Percentiles rank a stretch among this genome's conserved stretches.
These are phyloP conservation scores for Rhizophora mangle DNA, from an alignment of 345 rosid species.

Conservation along the genomic window DNA sequence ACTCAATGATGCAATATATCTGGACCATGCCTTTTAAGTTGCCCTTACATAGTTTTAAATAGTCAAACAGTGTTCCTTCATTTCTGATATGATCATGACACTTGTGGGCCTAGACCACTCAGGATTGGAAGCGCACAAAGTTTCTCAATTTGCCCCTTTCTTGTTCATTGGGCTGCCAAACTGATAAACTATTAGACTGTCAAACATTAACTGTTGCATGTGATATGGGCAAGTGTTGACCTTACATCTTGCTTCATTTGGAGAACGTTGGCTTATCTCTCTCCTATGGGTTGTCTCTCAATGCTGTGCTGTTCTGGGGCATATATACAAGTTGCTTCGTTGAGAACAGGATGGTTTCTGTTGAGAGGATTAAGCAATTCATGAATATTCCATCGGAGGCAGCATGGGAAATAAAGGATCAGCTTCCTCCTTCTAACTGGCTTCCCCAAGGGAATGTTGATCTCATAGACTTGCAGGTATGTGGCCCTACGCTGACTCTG, in stretches of 20 bases:
- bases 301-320: conserved; percentile 51
- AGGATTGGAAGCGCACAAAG: no score
- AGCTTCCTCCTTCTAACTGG: conserved; percentile 23
- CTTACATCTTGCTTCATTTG: neutral
- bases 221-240: neutral
- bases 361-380: conserved; percentile 29
- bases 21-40: no score
- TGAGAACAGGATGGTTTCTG: conserved; percentile 52
- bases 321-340: conserved; percentile 84
- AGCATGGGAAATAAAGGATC: conserved; percentile 62
- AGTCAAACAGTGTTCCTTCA: neutral
- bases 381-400: conserved; percentile 32
- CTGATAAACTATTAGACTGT: no score
- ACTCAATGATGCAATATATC: no score
- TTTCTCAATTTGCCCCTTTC: no score
- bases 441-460: conserved; percentile 20
- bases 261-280: conserved; percentile 9
- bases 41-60: neutral
- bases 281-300: conserved; percentile 18
- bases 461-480: conserved; percentile 20
- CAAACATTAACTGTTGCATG: neutral
- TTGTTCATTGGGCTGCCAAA: no score
- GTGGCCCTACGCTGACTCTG: neutral
- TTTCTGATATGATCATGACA: neutral
- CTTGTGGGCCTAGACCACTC: no score